Conservation (phyloP, 73 alveolate genomes). For the Paramecium pentaurelia region DNA sequence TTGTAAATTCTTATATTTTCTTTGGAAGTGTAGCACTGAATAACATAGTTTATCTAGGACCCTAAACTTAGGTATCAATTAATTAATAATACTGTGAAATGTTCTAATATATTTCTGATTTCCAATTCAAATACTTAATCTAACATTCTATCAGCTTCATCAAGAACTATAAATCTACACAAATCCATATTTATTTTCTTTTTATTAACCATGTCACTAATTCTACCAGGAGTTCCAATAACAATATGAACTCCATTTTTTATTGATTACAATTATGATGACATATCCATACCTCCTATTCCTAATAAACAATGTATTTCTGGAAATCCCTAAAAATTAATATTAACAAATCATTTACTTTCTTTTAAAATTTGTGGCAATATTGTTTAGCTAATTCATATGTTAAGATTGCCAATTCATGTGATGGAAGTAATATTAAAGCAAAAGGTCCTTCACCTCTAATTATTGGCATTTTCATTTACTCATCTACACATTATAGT, state of each 20-base stretch:
- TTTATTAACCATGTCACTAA: conserved; percentile 68
- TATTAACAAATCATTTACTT: not conserved
- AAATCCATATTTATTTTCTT: conserved; percentile 65
- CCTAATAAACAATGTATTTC: conserved; percentile 45
- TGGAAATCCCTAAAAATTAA: conserved; percentile 47
- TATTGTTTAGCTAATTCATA: conserved; percentile 49
- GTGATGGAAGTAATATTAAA: conserved; percentile 63
- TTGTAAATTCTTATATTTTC: conserved; percentile 75
- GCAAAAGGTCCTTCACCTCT: conserved; percentile 68
- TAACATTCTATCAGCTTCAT: conserved; percentile 88
- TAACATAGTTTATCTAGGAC: conserved; percentile 78
- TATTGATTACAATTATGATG: not conserved
- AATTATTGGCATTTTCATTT: conserved; percentile 45
- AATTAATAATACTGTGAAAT: conserved; percentile 61
- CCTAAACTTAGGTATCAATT: conserved; percentile 44
- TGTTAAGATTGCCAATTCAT: conserved; percentile 57
- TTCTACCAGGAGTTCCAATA: conserved; percentile 85
- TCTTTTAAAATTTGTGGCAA: conserved; percentile 22
- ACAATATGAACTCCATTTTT: conserved; percentile 66
- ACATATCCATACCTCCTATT: conserved; percentile 68
- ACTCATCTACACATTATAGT: conserved; percentile 51
- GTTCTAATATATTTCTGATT: conserved; percentile 67
- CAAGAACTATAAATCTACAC: conserved; percentile 76
- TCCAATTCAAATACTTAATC: conserved; percentile 82
- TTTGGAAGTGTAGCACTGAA: conserved; percentile 86